A percentile compares a stretch with the other conserved stretches of the same genome.
Evolutionary conservation across 805 yeast genomes (phyloP).

Genomic region (Candida boidinii): DNA sequence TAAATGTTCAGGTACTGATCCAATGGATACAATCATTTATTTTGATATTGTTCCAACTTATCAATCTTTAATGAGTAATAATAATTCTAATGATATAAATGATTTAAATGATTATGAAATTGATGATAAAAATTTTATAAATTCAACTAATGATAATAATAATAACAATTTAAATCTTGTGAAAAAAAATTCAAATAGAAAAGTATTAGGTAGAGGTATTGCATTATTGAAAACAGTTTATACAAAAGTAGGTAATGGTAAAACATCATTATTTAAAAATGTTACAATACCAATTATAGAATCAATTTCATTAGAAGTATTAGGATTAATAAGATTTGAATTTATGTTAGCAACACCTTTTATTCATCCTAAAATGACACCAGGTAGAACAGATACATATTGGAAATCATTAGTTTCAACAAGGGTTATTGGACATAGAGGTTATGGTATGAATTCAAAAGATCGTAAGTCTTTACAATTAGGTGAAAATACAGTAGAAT

Average conservation of each 20-base stretch:
- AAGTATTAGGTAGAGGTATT: conserved; percentile 75
- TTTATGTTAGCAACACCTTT: conserved; percentile 66
- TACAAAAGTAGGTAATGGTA: conserved; percentile 59
- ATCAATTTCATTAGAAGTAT: conserved; percentile 56
- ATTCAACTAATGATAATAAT: conserved; percentile 25
- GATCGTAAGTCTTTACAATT: conserved; percentile 72
- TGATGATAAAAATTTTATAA: no score
- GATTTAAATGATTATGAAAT: conserved; percentile 4
- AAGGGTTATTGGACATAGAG: conserved; percentile 93
- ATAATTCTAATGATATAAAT: conserved; percentile 8
- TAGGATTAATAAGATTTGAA: conserved; percentile 76
- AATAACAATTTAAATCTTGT: conserved; percentile 11
- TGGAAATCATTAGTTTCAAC: conserved; percentile 89
- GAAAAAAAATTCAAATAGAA: conserved; percentile 18
- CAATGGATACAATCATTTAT: conserved; percentile 47
- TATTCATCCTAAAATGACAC: conserved; percentile 54
- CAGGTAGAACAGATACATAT: conserved; percentile 67
- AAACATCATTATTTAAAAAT: conserved; percentile 56
- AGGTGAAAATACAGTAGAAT: conserved; percentile 93
- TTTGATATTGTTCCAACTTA: conserved; percentile 92
- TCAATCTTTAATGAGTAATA: conserved; percentile 30
- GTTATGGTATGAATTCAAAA: conserved; percentile 79
- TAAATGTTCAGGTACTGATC: conserved; percentile 41
- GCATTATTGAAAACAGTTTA: conserved; percentile 56
- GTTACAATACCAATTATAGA: conserved; percentile 74